Base-by-base conservation (phyloP, 768 basidiomycete genomes). In the Amanita subjunquillea region DNA sequence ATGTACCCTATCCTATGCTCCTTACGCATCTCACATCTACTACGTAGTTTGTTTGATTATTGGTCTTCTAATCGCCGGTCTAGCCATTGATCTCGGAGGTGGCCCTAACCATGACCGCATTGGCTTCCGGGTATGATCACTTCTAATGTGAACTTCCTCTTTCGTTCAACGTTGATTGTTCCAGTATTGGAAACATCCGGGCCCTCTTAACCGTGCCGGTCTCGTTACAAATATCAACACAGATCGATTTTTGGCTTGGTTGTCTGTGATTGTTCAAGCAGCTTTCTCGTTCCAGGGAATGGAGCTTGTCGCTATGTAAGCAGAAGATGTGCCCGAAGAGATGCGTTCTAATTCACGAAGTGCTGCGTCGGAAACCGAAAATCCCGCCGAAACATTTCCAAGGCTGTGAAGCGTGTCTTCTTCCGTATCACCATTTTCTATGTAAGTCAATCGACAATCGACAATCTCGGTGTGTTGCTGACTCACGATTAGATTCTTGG, bases 361-460 rank as follows among this genome's bases (percentile, higher is more conserved):
- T 51, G 79, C 85, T 25, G 87, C 86, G 15, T 85, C 83, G 0
- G 90, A 92, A 66, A 83, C 85, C 0, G 72, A 80, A 61, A 87
- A 76, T 60, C 90, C 91, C 79, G 87, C 36, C 81, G 83, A 29
- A 89, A 87, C 60, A 87, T 93, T 57, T 71, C 79, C 22, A 87
- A 81, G 61, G 87, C 88, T 22, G 80, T 89, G 48, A 73, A 77
- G 36, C 74, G 85, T 20, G 87, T 92, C 4, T 87, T 90, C 65
- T 87, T 80, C 68, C 82, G 91, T 56, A 85, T 95, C 58, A 56
- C 86, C 6, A 56, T 89, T 27, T 91, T 91, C 75, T 91, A 90
- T 59, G 78, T 80, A 55, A 55, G 77, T 60, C 12, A 20, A 15
- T n/a, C 15, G 30, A 23, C 10, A 23, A 15, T 15, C 2, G 3